Evolutionary conservation across 2,329 filamentous ascomycete species (phyloP), one percentile per base, ranked within the genome.

Genomic region (Botryosphaeria dothidea): DNA sequence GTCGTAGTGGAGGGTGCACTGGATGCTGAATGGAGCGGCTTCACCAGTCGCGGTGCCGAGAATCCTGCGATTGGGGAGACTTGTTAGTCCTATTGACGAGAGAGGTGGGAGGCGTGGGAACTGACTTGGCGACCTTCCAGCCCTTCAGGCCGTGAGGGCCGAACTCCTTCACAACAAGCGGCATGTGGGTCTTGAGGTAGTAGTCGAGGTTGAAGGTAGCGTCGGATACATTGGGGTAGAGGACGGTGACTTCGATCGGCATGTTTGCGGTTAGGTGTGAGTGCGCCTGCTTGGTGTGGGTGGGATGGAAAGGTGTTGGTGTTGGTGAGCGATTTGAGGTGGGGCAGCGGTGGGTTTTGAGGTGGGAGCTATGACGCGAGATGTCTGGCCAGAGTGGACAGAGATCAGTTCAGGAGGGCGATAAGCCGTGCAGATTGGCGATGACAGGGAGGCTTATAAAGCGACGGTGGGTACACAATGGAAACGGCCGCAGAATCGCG

Each of bases 121-220:
- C 23, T 13, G 19, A 65, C 63, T 45, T 36, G 36, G 52, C 34
- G 6, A 66, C 64, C 21, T 45, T 52, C 27, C 43, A 76, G 64
- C 67, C 68, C 65, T 72, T 76, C 49, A 78, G 66, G 51, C 75
- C 76, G 65, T 67, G 67, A 3, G 66, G 67, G 48, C 48, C 66
- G 72, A 76, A 77, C 31, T 72, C 68, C 62, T 74, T 66, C 56
- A 70, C 64, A 8, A 75, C 77, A 51, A 79, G 66, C 1, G 75
- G 76, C 76, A 78, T 78, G 72, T 79, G 76, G 15, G 72, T 73
- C 51, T 66, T 67, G 64, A 76, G 70, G 72, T 79, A 78, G 67
- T 79, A 78, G 67, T 75, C 73, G 69, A 78, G 75, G 68, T 78
- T 69, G 73, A 78, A 78, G 27, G 71, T 74, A 63, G 70, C 69